Conservation (phyloP, 148 eudicot species). For the Rheum nobile region DNA sequence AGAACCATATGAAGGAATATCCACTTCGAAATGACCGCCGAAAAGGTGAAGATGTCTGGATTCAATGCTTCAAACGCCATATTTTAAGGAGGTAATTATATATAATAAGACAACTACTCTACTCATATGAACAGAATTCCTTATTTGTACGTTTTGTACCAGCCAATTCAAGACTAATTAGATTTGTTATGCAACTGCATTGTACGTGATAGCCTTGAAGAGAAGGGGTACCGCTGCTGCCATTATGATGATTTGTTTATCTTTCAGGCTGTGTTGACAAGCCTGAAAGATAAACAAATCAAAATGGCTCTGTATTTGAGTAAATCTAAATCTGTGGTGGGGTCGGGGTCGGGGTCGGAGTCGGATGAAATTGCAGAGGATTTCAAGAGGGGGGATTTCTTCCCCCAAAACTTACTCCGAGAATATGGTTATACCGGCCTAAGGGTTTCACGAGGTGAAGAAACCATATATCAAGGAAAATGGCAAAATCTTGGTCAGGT, state of each 20-base stretch:
- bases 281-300: neutral
- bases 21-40: neutral
- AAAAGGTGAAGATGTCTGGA: neutral
- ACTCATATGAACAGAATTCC: too few relatives aligned
- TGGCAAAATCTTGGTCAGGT: too few relatives aligned
- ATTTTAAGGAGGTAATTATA: neutral
- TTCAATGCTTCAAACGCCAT: neutral
- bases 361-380: neutral
- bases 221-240: too few relatives aligned
- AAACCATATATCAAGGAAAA: neutral
- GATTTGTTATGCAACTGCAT: too few relatives aligned
- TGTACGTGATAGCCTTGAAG: neutral
- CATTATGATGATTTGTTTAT: too few relatives aligned
- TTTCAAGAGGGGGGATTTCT: too few relatives aligned
- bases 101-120: too few relatives aligned
- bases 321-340: too few relatives aligned
- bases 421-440: neutral
- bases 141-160: neutral
- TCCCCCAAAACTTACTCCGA: neutral
- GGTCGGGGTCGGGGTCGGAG: too few relatives aligned
- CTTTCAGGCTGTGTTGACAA: neutral
- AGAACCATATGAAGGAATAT: neutral
- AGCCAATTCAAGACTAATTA: too few relatives aligned
- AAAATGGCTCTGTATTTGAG: neutral
- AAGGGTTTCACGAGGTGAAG: neutral